phyloP scores from a whole-genome alignment of 2,329 filamentous ascomycete genomes.

The Botryotinia convoluta region DNA sequence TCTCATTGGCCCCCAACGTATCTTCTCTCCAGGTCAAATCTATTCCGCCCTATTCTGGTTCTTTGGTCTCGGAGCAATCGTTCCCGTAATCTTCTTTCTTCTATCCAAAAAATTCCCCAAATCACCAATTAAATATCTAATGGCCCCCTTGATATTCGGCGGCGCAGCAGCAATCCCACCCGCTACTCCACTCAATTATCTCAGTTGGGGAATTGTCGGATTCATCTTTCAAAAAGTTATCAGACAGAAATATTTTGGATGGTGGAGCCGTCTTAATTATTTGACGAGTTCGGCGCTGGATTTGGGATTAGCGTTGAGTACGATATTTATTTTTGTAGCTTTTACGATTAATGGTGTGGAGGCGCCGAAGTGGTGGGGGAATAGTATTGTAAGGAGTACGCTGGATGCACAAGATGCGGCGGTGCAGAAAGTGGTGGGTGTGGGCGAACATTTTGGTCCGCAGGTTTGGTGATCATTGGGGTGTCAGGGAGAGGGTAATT shows the following conservation, averaged over 20 bases:
- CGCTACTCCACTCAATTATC: constrained; percentile 68
- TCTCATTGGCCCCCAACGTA: constrained; percentile 62
- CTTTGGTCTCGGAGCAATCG: constrained; percentile 35
- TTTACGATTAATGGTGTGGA: constrained; percentile 58
- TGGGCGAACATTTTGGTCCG: neutral
- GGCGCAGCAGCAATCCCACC: constrained; percentile 50
- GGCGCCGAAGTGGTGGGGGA: neutral
- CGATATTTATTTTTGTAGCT: constrained; percentile 63
- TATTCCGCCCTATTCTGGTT: constrained; percentile 37
- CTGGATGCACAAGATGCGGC: neutral
- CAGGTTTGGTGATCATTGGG: neutral
- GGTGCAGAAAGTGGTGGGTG: neutral
- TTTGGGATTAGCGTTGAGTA: constrained; percentile 64
- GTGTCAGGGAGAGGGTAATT: neutral
- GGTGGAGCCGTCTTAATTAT: constrained; percentile 79
- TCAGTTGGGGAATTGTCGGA: constrained; percentile 66
- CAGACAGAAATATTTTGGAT: constrained; percentile 62
- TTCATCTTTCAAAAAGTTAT: constrained; percentile 68
- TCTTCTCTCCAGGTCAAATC: constrained; percentile 30
- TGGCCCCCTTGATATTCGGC: constrained; percentile 30
- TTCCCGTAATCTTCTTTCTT: constrained; percentile 30
- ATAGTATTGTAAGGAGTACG: neutral
- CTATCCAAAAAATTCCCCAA: constrained; percentile 56
- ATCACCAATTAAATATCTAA: constrained; percentile 50
- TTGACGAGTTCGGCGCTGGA: constrained; percentile 70